A percentile compares a stretch with the other conserved stretches of the same genome.
Conservation (phyloP, 208 protist genomes). For the Lotmaria passim region DNA sequence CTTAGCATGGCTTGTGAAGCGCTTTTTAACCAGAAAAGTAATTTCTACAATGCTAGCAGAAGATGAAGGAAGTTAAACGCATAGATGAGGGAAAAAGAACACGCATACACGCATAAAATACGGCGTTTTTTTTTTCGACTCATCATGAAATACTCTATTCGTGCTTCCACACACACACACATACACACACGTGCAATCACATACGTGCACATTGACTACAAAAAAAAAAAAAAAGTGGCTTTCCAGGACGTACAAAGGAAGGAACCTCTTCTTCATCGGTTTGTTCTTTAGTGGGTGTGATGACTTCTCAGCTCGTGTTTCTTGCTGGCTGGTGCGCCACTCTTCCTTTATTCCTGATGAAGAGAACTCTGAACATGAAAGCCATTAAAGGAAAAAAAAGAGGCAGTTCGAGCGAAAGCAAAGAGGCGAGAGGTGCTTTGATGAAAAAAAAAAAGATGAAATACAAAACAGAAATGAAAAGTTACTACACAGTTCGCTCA, state of each 20-base stretch:
- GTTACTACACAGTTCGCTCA: too few species aligned
- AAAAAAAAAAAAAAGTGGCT: slow-evolving; percentile 1
- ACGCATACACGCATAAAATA: too few species aligned
- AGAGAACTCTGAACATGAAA: neutral
- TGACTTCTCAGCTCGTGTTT: too few species aligned
- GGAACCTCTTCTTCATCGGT: too few species aligned
- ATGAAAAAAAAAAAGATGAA: neutral
- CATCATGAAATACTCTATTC: neutral
- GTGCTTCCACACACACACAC: neutral
- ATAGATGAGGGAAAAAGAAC: too few species aligned
- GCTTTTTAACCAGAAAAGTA: slow-evolving; percentile 4
- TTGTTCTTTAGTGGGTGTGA: too few species aligned
- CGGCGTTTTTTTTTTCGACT: too few species aligned
- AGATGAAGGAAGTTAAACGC: too few species aligned
- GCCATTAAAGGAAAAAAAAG: neutral
- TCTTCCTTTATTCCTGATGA: neutral
- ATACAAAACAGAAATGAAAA: neutral
- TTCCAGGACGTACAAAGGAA: too few species aligned
- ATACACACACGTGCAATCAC: neutral
- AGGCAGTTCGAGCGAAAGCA: neutral
- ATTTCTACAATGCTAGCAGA: too few species aligned
- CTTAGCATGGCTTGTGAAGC: neutral
- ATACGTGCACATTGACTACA: neutral
- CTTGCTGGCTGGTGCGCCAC: neutral
- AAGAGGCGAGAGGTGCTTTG: slow-evolving; percentile 1